Conservation (phyloP, 2,329 filamentous ascomycete genomes). For the Penicillium sp. region DNA sequence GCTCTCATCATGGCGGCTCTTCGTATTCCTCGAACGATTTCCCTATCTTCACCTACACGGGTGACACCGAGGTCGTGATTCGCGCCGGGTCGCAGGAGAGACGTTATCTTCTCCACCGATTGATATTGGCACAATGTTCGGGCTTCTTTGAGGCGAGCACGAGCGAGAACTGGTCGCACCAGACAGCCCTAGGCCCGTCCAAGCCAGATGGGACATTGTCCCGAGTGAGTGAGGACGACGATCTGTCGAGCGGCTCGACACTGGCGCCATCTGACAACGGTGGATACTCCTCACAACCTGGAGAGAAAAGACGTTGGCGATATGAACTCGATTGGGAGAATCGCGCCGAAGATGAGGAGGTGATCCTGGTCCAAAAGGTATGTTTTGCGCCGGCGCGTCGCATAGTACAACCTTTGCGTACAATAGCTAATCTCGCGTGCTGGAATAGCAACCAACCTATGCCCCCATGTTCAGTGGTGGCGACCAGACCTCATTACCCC, state of each 20-base stretch:
- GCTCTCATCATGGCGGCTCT: slow-evolving; percentile 73
- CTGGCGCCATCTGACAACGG: slow-evolving; percentile 40
- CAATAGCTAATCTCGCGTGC: slow-evolving; percentile 11
- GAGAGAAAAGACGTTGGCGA: slow-evolving; percentile 67
- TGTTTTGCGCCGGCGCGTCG: slow-evolving; percentile 19
- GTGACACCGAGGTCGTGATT: slow-evolving; percentile 88
- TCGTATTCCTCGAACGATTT: slow-evolving; percentile 82
- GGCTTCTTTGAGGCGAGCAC: slow-evolving; percentile 85
- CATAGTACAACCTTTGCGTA: background rate
- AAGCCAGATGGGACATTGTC: slow-evolving; percentile 42
- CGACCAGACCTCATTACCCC: slow-evolving; percentile 45
- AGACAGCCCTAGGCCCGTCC: slow-evolving; percentile 43
- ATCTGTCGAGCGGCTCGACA: slow-evolving; percentile 38
- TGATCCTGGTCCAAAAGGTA: slow-evolving; percentile 83
- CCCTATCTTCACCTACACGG: slow-evolving; percentile 82
- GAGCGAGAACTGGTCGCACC: slow-evolving; percentile 70
- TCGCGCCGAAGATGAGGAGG: slow-evolving; percentile 69
- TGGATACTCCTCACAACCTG: slow-evolving; percentile 39
- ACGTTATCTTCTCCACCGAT: slow-evolving; percentile 79
- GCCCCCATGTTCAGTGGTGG: slow-evolving; percentile 61
- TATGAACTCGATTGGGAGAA: slow-evolving; percentile 82
- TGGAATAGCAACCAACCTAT: slow-evolving; percentile 34
- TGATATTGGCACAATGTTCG: slow-evolving; percentile 85
- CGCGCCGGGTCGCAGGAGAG: slow-evolving; percentile 69
- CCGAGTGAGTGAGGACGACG: slow-evolving; percentile 38